Conservation (phyloP, 2,329 filamentous ascomycete genomes). For the Fusarium neocosmosporiellum region DNA sequence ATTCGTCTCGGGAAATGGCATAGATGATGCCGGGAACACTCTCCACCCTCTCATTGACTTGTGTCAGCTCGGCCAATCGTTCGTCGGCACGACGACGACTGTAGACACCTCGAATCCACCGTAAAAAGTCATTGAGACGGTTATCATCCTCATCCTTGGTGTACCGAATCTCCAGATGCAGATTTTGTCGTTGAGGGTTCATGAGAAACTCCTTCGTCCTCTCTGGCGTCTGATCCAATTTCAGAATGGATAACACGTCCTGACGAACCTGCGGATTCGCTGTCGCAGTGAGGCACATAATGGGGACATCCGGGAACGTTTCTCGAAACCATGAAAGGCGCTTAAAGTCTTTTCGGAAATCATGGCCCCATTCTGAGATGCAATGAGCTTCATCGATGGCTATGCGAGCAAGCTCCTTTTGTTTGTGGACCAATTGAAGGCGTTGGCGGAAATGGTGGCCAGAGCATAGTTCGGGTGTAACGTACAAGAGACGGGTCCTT, state of each 20-base stretch:
- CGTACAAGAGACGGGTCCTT: constrained; percentile 84
- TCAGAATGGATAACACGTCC: constrained; percentile 84
- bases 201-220: constrained; percentile 82
- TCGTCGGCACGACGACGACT: constrained; percentile 71
- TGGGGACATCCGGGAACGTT: constrained; percentile 84
- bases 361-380: constrained; percentile 98
- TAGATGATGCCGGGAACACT: constrained; percentile 84
- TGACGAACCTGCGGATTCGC: constrained; percentile 82
- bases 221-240: constrained; percentile 68
- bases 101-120: constrained; percentile 81
- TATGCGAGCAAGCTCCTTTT: constrained; percentile 86
- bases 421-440: constrained; percentile 78
- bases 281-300: constrained; percentile 93
- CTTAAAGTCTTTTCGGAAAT: constrained; percentile 94
- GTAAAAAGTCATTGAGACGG: constrained; percentile 78
- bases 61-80: constrained; percentile 68
- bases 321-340: constrained; percentile 86
- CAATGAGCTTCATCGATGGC: constrained; percentile 97
- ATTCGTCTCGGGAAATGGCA: constrained; percentile 79
- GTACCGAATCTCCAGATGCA: constrained; percentile 91
- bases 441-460: constrained; percentile 80
- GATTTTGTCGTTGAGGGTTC: constrained; percentile 83
- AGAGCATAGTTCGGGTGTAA: constrained; percentile 90
- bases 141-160: constrained; percentile 80
- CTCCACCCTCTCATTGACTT: constrained; percentile 65